Percentiles rank a stretch among this genome's conserved stretches.
These are phyloP conservation scores for Sarocladiaceae sp. DNA, from an alignment of 2,329 filamentous ascomycete genomes.

Conservation along the genomic window DNA sequence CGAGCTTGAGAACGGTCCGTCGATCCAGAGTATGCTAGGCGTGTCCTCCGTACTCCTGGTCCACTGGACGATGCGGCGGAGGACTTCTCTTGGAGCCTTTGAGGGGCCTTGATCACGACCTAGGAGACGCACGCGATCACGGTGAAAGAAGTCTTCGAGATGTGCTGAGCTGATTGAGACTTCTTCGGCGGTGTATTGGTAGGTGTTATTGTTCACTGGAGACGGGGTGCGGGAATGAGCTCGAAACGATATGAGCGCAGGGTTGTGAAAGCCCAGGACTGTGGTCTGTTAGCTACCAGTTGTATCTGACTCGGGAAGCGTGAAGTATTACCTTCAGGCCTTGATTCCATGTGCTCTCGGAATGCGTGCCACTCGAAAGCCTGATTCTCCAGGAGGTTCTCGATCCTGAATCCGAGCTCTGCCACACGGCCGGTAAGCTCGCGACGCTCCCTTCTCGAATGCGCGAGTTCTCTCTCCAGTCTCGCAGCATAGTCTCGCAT, in stretches of 20 bases:
- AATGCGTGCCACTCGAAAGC: not conserved
- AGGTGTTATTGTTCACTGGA: not conserved
- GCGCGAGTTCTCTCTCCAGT: not conserved
- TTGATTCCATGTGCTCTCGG: not conserved
- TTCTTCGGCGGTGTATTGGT: not conserved
- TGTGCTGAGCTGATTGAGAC: not conserved
- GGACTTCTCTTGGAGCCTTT: not conserved
- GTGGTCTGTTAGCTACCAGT: not conserved
- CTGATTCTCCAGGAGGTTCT: not conserved
- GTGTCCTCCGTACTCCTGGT: not conserved
- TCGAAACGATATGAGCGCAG: not conserved
- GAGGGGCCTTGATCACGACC: not conserved
- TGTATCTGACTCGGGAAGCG: not conserved
- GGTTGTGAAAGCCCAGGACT: not conserved
- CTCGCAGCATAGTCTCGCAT: not conserved
- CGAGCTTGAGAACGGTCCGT: constrained; percentile 2
- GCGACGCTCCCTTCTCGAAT: not conserved
- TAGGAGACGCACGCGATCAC: not conserved
- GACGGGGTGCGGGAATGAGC: not conserved
- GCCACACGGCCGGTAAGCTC: not conserved
- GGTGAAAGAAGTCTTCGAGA: constrained; percentile 1
- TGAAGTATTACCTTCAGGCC: not conserved
- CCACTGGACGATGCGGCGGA: not conserved
- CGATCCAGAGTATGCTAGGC: constrained; percentile 12
- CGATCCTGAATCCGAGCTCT: not conserved